Evolutionary conservation across 2,329 filamentous ascomycete genomes (phyloP), one percentile per base, ranked within the genome.

Genomic region (Fusarium armeniacum): DNA sequence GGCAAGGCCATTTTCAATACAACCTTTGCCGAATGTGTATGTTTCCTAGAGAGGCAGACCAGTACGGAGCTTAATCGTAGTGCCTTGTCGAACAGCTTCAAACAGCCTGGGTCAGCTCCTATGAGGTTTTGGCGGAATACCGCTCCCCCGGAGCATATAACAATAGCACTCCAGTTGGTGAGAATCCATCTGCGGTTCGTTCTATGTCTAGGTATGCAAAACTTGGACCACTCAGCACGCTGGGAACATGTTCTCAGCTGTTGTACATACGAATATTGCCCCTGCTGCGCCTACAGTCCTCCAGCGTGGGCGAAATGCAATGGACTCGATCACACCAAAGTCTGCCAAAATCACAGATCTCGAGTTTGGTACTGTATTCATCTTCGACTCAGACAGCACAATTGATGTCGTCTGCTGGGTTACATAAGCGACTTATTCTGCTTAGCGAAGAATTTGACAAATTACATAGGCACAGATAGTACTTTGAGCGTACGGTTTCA

Each of bases 221-320:
- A 12, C 46, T 7, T 22, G 20, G 24, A 3, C 30, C 30, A 35
- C 7, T 44, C 38, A 45, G 38, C 46, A n/a, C 32, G 35, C 28
- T 24, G 50, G 43, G 22, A n/a, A 57, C 44, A 5, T 30, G 26
- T 18, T 33, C 22, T 69, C 54, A 33, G 41, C 22, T 33, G 32
- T 55, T 57, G 41, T 51, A 46, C 44, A 24, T 40, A 54, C 49
- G 32, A 61, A 26, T 28, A 32, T 67, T 45, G 38, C 43, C 56
- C 51, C 65, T 40, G 49, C 58, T 38, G 40, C 40, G 40, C 40
- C 50, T 56, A 58, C 28, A 46, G 4, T 13, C 12, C 20, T 49
- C 12, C 30, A 16, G 26, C 15, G 16, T 12, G n/a, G 20, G 26
- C 20, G 13, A 10, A 51, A 43, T 32, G 24, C 13, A 53, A n/a